Conservation (phyloP, 805 yeast genomes). For the Pichia membranifaciens region DNA sequence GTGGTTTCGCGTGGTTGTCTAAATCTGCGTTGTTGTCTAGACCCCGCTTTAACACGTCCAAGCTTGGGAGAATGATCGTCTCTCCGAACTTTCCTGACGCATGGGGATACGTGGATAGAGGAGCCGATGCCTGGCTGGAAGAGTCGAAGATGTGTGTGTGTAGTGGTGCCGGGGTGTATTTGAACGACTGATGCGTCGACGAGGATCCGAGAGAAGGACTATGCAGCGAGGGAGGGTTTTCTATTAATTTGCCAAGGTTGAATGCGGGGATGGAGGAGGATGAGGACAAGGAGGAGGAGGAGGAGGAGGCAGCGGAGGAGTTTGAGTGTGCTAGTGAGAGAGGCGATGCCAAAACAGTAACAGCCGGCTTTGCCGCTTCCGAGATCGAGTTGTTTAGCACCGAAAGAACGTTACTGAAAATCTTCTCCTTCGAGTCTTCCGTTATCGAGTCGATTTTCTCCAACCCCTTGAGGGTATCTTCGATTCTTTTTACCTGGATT, state of each 20-base stretch:
- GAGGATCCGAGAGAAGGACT: no score
- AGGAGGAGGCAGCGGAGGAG: not conserved
- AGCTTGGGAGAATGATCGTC: not conserved
- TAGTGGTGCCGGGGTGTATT: not conserved
- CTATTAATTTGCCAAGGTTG: no score
- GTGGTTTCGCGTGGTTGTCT: not conserved
- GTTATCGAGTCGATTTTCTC: constrained; percentile 1
- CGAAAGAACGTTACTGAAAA: constrained; percentile 4
- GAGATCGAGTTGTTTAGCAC: constrained; percentile 1
- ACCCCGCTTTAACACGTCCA: not conserved
- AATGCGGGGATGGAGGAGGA: no score
- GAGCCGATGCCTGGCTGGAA: no score
- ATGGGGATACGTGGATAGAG: no score
- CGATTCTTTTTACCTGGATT: constrained; percentile 3
- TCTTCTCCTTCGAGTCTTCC: constrained; percentile 4
- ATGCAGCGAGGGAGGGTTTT: no score
- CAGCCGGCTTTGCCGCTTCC: not conserved
- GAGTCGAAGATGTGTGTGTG: not conserved
- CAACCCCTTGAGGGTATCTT: constrained; percentile 4
- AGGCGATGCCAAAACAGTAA: not conserved
- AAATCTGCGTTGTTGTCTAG: not conserved
- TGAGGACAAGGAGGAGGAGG: not conserved
- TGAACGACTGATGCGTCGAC: not conserved
- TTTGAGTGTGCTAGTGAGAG: not conserved
- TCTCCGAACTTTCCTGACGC: not conserved